A percentile compares a stretch with the other conserved stretches of the same genome.
Evolutionary conservation across 164 flowering plant genomes (phyloP).

Genomic region (Piper betle): DNA sequence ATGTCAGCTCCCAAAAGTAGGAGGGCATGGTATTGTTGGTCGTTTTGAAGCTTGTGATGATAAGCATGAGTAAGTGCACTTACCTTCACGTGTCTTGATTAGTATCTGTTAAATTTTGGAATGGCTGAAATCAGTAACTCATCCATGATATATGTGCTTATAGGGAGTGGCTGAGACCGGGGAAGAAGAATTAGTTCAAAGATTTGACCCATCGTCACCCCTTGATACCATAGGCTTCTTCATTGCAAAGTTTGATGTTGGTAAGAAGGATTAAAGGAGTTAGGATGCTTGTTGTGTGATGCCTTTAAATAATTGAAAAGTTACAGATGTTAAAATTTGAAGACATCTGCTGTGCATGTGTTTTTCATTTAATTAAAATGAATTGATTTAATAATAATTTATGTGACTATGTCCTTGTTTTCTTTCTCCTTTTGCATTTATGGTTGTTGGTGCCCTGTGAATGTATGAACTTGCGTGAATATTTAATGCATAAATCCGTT

Average conservation of each 20-base stretch:
- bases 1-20: slow-evolving; percentile 59
- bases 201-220: slow-evolving; percentile 85
- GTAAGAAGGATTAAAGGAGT: slow-evolving; percentile 30
- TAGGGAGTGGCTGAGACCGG: slow-evolving; percentile 95
- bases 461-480: too few species aligned
- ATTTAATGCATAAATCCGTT: too few species aligned
- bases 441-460: too few species aligned
- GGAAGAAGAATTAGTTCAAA: slow-evolving; percentile 83
- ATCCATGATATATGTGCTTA: neutral
- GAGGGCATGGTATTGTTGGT: slow-evolving; percentile 96
- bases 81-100: neutral
- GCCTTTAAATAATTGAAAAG: too few species aligned
- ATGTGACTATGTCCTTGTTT: too few species aligned
- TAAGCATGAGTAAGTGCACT: slow-evolving; percentile 43
- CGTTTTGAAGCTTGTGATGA: slow-evolving; percentile 45
- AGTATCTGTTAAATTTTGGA: neutral
- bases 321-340: too few species aligned
- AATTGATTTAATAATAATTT: too few species aligned
- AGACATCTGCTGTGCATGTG: too few species aligned
- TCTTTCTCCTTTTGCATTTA: too few species aligned
- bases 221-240: slow-evolving; percentile 94
- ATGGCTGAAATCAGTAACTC: neutral
- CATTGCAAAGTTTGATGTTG: slow-evolving; percentile 86
- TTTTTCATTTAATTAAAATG: too few species aligned
- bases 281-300: neutral